These are phyloP conservation scores for Dendrobium officinale DNA, from an alignment of 106 monocot genomes.

Conservation along the genomic window DNA sequence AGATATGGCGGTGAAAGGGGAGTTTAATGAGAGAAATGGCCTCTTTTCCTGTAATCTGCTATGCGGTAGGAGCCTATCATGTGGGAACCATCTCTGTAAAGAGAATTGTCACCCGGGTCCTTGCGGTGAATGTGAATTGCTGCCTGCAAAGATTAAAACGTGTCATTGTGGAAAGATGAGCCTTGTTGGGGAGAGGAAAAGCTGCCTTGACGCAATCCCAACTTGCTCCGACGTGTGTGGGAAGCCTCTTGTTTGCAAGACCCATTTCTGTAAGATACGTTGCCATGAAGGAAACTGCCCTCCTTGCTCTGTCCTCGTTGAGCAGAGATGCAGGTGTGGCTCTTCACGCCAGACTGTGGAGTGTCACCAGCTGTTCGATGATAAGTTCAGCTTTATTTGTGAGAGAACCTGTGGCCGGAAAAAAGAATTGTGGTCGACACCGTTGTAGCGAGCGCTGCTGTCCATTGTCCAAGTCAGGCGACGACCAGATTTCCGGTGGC, in stretches of 20 bases:
- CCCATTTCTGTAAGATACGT: conserved; percentile 44
- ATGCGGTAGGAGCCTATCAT: conserved; percentile 50
- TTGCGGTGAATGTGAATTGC: conserved; percentile 62
- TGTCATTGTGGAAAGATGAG: conserved; percentile 75
- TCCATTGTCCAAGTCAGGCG: conserved; percentile 28
- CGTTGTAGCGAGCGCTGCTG: conserved; percentile 85
- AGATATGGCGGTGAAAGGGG: conserved; percentile 57
- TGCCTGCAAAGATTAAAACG: conserved; percentile 47
- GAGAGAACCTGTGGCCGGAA: conserved; percentile 80
- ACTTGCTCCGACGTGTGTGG: conserved; percentile 63
- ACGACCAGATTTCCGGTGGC: conserved; percentile 15
- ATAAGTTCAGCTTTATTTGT: conserved; percentile 43
- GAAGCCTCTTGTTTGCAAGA: conserved; percentile 62
- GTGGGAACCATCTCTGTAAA: conserved; percentile 65
- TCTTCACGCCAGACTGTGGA: conserved; percentile 50
- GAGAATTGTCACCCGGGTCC: conserved; percentile 85
- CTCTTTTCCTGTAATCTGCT: conserved; percentile 60
- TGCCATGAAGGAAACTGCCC: conserved; percentile 86
- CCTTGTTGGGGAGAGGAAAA: conserved; percentile 34
- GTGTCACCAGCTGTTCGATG: conserved; percentile 46
- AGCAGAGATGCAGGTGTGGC: conserved; percentile 87
- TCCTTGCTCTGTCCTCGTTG: conserved; percentile 47
- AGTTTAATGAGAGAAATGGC: conserved; percentile 32
- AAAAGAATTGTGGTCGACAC: conserved; percentile 89
- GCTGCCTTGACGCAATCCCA: conserved; percentile 79